These are phyloP conservation scores for Pseudisothecium myosuroides DNA, from an alignment of 225 moss, liverwort and hornwort species.

Conservation along the genomic window DNA sequence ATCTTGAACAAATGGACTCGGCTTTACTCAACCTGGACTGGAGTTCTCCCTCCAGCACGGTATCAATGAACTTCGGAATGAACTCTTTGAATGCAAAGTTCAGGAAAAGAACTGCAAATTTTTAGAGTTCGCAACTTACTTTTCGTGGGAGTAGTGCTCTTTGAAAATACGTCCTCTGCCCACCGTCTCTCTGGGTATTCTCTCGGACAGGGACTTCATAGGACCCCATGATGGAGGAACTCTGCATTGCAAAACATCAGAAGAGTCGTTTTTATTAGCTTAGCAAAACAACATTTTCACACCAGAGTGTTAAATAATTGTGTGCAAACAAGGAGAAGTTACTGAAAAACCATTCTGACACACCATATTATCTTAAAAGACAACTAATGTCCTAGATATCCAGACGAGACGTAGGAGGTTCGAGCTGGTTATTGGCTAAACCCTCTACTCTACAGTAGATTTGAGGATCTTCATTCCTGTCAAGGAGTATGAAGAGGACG, in stretches of 20 bases:
- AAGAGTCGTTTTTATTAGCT: neutral
- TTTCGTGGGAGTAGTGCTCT: conserved; percentile 23
- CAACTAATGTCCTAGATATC: neutral
- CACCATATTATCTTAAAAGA: neutral
- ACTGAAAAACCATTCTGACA: neutral
- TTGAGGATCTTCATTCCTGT: neutral
- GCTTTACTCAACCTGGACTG: neutral
- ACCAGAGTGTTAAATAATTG: neutral
- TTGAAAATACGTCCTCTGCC: conserved; percentile 17
- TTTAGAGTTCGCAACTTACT: neutral
- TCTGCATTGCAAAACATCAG: neutral
- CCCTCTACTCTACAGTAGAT: neutral
- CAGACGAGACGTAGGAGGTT: neutral
- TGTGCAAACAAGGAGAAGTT: neutral
- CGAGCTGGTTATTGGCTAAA: neutral
- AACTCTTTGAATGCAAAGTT: neutral
- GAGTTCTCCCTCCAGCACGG: neutral
- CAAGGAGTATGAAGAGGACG: neutral
- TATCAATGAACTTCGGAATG: neutral
- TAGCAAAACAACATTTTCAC: neutral
- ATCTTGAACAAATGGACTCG: neutral
- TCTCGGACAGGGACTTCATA: conserved; percentile 29
- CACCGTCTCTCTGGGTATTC: conserved; percentile 17
- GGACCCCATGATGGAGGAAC: conserved; percentile 21
- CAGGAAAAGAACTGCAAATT: neutral